Conservation (phyloP, 306 rosid species). For the Coriaria nepalensis region DNA sequence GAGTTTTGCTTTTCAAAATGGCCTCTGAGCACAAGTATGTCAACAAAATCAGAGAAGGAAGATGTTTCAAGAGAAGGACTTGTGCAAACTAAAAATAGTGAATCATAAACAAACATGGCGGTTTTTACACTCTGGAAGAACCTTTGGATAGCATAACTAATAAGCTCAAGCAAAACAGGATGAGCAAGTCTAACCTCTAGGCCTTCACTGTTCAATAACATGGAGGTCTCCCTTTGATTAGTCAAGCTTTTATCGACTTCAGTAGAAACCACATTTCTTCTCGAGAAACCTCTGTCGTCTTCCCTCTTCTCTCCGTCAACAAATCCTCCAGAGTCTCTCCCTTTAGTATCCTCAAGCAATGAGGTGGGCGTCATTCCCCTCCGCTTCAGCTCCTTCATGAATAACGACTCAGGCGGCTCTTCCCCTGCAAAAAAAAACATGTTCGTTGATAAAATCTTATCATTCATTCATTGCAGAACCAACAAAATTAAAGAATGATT, state of each 20-base stretch:
- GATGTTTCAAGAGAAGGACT: no score
- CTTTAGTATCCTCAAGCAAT: slow-evolving; percentile 65
- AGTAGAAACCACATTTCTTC: slow-evolving; percentile 60
- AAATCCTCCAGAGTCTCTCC: slow-evolving; percentile 26
- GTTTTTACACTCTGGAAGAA: no score
- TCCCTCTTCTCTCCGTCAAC: slow-evolving; percentile 48
- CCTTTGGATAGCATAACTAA: background rate
- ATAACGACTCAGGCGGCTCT: slow-evolving; percentile 86
- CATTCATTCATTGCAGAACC: no score
- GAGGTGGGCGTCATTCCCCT: slow-evolving; percentile 95
- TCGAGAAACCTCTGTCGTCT: slow-evolving; percentile 36
- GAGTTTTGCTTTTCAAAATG: no score
- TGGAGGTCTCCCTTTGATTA: slow-evolving; percentile 85
- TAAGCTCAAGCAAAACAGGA: slow-evolving; percentile 6
- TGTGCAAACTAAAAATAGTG: no score
- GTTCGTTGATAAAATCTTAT: slow-evolving; percentile 8
- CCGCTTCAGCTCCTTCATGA: slow-evolving; percentile 85
- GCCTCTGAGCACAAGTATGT: no score
- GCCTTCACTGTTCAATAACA: slow-evolving; percentile 95
- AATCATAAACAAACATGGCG: no score
- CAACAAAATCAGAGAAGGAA: no score
- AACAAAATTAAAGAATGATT: no score
- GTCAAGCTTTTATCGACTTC: slow-evolving; percentile 57
- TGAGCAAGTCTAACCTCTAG: slow-evolving; percentile 56
- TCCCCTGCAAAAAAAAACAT: slow-evolving; percentile 44